phyloP scores from a whole-genome alignment of 1,139 yeast species.

The Barnettozyma hawaiiensis region DNA sequence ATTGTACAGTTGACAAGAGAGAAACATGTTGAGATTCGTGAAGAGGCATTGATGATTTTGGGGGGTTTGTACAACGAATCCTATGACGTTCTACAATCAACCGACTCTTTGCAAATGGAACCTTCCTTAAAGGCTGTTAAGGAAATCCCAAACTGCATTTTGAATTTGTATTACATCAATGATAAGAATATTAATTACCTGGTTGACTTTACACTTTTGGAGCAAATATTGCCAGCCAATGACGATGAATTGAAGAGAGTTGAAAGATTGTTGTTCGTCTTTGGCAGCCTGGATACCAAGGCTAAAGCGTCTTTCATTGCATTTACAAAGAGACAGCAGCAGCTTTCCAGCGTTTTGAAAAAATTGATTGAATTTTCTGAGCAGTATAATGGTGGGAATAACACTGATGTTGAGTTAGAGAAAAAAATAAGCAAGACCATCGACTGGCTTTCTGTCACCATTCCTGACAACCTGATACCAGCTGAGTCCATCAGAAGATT shows the following conservation, averaged over 20 bases:
- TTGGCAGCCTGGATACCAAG: conserved; percentile 47
- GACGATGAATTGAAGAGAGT: conserved; percentile 46
- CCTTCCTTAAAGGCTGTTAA: conserved; percentile 35
- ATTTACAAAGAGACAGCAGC: conserved; percentile 61
- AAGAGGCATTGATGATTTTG: conserved; percentile 49
- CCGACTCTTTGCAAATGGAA: conserved; percentile 12
- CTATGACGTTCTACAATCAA: conserved; percentile 26
- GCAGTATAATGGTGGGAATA: conserved; percentile 30
- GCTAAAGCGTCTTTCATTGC: conserved; percentile 65
- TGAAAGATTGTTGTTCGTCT: conserved; percentile 45
- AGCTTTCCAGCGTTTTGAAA: conserved; percentile 37
- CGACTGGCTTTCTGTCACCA: conserved; percentile 57
- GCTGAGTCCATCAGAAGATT: conserved; percentile 47
- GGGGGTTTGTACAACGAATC: conserved; percentile 45
- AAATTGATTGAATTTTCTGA: conserved; percentile 35
- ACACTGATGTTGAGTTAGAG: conserved; percentile 25
- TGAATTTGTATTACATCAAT: conserved; percentile 70
- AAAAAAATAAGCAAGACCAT: conserved; percentile 49
- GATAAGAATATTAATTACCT: conserved; percentile 62
- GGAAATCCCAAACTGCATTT: conserved; percentile 60
- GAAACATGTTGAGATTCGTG: conserved; percentile 60
- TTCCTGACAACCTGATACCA: conserved; percentile 49
- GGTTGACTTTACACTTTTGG: conserved; percentile 59
- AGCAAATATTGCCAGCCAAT: conserved; percentile 52
- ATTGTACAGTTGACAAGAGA: conserved; percentile 66